phyloP scores from a whole-genome alignment of 495 filamentous ascomycete genomes.

The Bacidia gigantensis region DNA sequence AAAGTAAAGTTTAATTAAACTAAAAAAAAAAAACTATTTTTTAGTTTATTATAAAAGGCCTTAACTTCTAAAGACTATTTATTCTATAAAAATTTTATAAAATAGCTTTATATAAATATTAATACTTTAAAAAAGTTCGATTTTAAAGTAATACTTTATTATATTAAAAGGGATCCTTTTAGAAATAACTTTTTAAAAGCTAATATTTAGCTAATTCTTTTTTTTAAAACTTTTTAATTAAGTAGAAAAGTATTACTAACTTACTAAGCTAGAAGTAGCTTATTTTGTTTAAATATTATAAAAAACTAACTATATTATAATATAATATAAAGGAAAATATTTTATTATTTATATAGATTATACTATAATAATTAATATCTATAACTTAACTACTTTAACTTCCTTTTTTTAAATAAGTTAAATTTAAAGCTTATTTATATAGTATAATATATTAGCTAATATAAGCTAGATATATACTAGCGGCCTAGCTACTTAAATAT shows the following conservation, averaged over 20 bases:
- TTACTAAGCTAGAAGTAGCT: not conserved
- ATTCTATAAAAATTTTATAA: not conserved
- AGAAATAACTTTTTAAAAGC: not conserved
- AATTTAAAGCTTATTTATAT: not conserved
- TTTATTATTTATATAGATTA: not conserved
- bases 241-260: not conserved
- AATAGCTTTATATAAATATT: not conserved
- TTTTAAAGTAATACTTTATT: not conserved
- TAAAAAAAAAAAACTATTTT: not conserved
- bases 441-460: not conserved
- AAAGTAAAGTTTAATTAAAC: constrained; percentile 1
- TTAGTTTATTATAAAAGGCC: not conserved
- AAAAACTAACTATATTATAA: not conserved
- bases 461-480: not conserved
- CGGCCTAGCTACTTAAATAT: not conserved
- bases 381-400: constrained; percentile 12
- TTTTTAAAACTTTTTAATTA: constrained; percentile 1
- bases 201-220: constrained; percentile 2
- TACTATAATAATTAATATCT: not conserved
- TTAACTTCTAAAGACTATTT: not conserved
- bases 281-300: not conserved
- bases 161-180: not conserved
- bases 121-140: not conserved
- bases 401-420: not conserved
- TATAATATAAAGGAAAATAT: not conserved